A percentile compares a stretch with the other conserved stretches of the same genome.
Evolutionary conservation across 2,329 filamentous ascomycete species (phyloP).

Genomic region (Neofusicoccum sp.): DNA sequence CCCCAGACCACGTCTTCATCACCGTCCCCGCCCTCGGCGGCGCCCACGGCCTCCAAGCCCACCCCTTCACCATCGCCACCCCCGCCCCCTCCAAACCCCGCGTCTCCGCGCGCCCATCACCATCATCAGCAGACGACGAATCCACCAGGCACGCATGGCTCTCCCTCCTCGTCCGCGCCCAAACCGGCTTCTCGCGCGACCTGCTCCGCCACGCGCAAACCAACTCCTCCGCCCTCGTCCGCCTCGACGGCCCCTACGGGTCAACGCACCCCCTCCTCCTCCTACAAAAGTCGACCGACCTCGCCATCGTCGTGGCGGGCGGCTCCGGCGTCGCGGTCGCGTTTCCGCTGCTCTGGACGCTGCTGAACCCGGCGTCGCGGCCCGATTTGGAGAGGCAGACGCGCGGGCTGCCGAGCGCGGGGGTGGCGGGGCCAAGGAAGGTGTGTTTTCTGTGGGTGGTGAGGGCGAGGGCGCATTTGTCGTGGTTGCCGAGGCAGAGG

Average conservation of each 20-base stretch:
- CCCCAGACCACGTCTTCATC: conserved; percentile 64
- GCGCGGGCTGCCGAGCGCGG: conserved; percentile 16
- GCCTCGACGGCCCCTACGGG: conserved; percentile 66
- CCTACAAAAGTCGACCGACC: conserved; percentile 49
- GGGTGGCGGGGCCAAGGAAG: conserved; percentile 24
- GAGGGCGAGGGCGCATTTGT: conserved; percentile 51
- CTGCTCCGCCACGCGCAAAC: conserved; percentile 53
- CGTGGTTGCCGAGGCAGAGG: conserved; percentile 54
- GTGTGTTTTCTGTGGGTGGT: conserved; percentile 61
- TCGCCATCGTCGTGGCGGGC: conserved; percentile 59
- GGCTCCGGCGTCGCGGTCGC: conserved; percentile 65
- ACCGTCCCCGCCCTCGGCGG: conserved; percentile 55
- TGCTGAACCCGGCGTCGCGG: conserved; percentile 34
- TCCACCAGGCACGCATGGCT: conserved; percentile 50
- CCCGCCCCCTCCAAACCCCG: conserved; percentile 44
- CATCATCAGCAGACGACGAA: conserved; percentile 20
- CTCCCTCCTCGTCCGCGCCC: conserved; percentile 59
- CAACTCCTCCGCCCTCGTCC: conserved; percentile 46
- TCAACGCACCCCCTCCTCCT: conserved; percentile 55
- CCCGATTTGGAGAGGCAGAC: conserved; percentile 23
- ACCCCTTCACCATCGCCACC: conserved; percentile 67
- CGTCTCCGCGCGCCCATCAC: neutral
- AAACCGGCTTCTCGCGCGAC: conserved; percentile 58
- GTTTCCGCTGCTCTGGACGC: conserved; percentile 59
- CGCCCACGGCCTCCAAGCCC: conserved; percentile 57